These are phyloP conservation scores for Cladosporium velox DNA, from an alignment of 2,329 filamentous ascomycete genomes.

Conservation along the genomic window DNA sequence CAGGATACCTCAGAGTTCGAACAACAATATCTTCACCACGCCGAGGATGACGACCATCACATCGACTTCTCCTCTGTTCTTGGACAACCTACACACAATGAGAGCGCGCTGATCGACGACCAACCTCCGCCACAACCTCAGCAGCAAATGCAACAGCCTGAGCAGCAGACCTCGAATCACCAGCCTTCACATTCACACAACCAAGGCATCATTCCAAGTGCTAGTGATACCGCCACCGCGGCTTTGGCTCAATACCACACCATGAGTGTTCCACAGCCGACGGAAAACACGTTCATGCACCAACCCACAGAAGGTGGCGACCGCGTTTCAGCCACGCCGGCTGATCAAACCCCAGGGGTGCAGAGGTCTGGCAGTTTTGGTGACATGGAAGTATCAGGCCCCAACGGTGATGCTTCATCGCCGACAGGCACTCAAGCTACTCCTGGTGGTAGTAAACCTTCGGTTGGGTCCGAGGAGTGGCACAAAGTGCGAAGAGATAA, in stretches of 20 bases:
- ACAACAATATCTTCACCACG: constrained; percentile 41
- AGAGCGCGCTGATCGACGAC: constrained; percentile 1
- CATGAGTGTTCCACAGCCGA: constrained; percentile 59
- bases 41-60: constrained; percentile 43
- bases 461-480: constrained; percentile 97
- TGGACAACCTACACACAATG: constrained; percentile 34
- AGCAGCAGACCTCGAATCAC: constrained; percentile 23
- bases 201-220: constrained; percentile 42
- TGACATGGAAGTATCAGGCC: constrained; percentile 9
- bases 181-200: constrained; percentile 21
- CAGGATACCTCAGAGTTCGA: constrained; percentile 33
- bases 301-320: constrained; percentile 26
- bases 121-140: not conserved
- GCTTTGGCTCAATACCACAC: constrained; percentile 53
- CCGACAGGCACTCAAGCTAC: constrained; percentile 48
- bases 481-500: constrained; percentile 97
- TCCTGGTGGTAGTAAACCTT: constrained; percentile 61
- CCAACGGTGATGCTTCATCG: constrained; percentile 24
- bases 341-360: constrained; percentile 22
- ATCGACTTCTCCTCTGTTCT: constrained; percentile 44
- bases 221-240: constrained; percentile 63
- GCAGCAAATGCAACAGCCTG: constrained; percentile 18
- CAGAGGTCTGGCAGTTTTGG: constrained; percentile 27
- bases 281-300: constrained; percentile 51
- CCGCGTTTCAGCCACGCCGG: constrained; percentile 23